Base-by-base conservation (phyloP, 2,329 filamentous ascomycete genomes). In the Exserohilum turcica region DNA sequence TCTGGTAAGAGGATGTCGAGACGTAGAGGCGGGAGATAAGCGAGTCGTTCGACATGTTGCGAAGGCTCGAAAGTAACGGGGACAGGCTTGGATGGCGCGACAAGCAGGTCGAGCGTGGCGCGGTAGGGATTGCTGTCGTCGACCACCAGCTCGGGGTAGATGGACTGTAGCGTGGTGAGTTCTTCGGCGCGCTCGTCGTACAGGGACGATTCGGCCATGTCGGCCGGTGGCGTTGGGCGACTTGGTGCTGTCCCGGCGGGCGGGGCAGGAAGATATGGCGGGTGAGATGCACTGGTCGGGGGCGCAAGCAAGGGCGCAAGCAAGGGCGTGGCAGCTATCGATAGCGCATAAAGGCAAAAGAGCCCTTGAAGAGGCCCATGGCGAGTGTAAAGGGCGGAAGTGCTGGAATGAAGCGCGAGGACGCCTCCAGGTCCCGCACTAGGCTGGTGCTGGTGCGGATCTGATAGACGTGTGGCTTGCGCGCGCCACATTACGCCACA, bases 181-280 rank as follows among this genome's bases (percentile, higher is more conserved):
- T 88, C 85, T 61, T 85, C 79, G 27, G 78, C 76, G 56, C 85
- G 80, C 61, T 87, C 84, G 65, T 87, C 84, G 15, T 82, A 79
- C 27, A 27, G 15, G 16, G 38, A 18, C 7, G 21, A 27, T 10
- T 42, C 38, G 27, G 65, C 67, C 72, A 76, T 76, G 16, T 38
- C 38, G 21, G 24, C 7, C 13, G 19, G n/a, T 45, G 28, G 21
- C 28, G 28, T 39, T 38, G 31, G 38, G 16, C 24, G 6, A 7
- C 16, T 39, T 37, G 31, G 35, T 42, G 35, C n/a, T n/a, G n/a
- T n/a, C 3, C 19, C n/a, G 19, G 24, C 33, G 15, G 10, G n/a
- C 29, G 32, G 48, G 33, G 43, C 48, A 27, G 53, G 44, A 39
- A 39, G 43, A 55, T 54, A 53, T 38, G 48, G 46, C 48, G 33